These are phyloP conservation scores for Carex littledalei DNA, from an alignment of 176 grass and related monocot genomes.

Conservation along the genomic window DNA sequence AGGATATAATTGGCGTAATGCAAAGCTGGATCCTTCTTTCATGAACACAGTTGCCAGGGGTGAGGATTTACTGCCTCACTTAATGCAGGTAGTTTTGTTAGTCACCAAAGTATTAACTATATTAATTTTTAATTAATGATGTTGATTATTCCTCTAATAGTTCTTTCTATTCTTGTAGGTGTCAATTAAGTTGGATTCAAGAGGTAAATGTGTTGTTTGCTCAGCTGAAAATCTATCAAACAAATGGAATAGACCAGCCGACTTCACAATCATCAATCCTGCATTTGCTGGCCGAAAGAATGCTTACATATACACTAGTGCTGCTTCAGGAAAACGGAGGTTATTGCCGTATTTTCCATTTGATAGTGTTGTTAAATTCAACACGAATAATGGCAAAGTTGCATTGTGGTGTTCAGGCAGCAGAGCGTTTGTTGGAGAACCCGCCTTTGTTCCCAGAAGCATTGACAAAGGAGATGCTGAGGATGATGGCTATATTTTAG, in stretches of 20 bases:
- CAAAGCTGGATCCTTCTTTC: constrained; percentile 77
- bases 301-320: constrained; percentile 53
- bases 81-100: constrained; percentile 46
- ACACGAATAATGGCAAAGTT: constrained; percentile 27
- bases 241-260: constrained; percentile 49
- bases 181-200: constrained; percentile 50
- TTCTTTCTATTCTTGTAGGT: constrained; percentile 37
- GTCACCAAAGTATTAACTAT: background rate
- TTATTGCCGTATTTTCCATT: constrained; percentile 79
- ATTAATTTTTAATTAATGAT: background rate
- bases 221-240: constrained; percentile 39
- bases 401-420: constrained; percentile 36
- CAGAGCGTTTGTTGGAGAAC: constrained; percentile 75
- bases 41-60: constrained; percentile 48
- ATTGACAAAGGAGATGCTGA: constrained; percentile 25
- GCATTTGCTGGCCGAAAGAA: constrained; percentile 42
- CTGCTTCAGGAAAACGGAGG: constrained; percentile 41
- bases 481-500: constrained; percentile 77
- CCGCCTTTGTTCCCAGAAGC: constrained; percentile 45
- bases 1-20: constrained; percentile 74
- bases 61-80: constrained; percentile 56
- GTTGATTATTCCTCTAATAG: background rate
- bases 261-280: constrained; percentile 77
- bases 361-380: constrained; percentile 65
- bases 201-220: constrained; percentile 37